phyloP scores from a whole-genome alignment of 768 basidiomycete species.

The Collybia sordida region DNA sequence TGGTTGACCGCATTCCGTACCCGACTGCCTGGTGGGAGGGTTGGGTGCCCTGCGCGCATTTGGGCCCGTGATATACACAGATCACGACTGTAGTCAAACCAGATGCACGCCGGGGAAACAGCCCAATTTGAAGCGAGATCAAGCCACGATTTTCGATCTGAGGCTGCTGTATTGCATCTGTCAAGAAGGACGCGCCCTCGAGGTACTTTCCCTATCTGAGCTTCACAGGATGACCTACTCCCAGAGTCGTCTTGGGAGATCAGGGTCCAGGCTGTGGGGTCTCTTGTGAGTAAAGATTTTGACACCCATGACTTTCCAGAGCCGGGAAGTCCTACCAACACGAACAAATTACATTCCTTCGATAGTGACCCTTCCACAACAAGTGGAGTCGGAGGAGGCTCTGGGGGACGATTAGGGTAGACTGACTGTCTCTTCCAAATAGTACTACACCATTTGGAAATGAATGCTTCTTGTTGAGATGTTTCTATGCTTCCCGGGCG shows the following conservation, averaged over 20 bases:
- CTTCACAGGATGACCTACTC: slow-evolving; percentile 48
- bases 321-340: slow-evolving; percentile 63
- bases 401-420: slow-evolving; percentile 47
- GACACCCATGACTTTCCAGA: slow-evolving; percentile 61
- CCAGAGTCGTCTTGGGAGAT: slow-evolving; percentile 61
- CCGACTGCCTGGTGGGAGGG: slow-evolving; percentile 52
- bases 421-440: slow-evolving; percentile 59
- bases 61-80: slow-evolving; percentile 57
- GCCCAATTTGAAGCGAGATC: slow-evolving; percentile 48
- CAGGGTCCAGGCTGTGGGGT: slow-evolving; percentile 39
- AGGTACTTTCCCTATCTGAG: slow-evolving; percentile 41
- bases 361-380: slow-evolving; percentile 41
- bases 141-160: slow-evolving; percentile 52
- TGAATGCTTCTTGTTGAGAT: slow-evolving; percentile 53
- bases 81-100: slow-evolving; percentile 51
- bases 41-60: slow-evolving; percentile 56
- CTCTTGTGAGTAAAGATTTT: slow-evolving; percentile 43
- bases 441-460: slow-evolving; percentile 55
- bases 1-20: slow-evolving; percentile 57
- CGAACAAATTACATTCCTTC: slow-evolving; percentile 39
- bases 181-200: slow-evolving; percentile 50
- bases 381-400: slow-evolving; percentile 47
- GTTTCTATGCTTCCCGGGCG: slow-evolving; percentile 62
- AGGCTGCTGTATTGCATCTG: slow-evolving; percentile 50
- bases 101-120: slow-evolving; percentile 44